Evolutionary conservation across 129 eudicot species (phyloP).

Genomic region (Chrysanthemum makinoi): DNA sequence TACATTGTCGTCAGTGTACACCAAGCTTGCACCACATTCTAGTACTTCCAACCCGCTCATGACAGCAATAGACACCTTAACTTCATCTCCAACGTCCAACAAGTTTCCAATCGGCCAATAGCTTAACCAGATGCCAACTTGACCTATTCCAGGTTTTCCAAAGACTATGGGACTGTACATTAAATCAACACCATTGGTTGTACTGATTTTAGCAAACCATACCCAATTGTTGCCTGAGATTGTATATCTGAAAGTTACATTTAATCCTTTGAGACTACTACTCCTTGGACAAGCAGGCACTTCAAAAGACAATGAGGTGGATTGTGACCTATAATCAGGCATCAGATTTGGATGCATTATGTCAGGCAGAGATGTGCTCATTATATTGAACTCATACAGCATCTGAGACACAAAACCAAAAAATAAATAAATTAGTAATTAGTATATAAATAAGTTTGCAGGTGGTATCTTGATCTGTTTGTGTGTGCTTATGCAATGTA

Average conservation of each 20-base stretch:
- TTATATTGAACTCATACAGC: too few species aligned
- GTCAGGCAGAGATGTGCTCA: too few species aligned
- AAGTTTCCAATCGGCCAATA: conserved; percentile 32
- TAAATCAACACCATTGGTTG: conserved; percentile 20
- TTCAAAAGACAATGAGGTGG: conserved; percentile 22
- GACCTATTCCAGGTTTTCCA: conserved; percentile 23
- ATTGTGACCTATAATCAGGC: neutral
- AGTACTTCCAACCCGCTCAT: conserved; percentile 13
- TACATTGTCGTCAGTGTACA: conserved; percentile 13
- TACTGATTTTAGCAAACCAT: conserved; percentile 20
- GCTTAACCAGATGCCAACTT: conserved; percentile 34
- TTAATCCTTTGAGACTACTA: conserved; percentile 22
- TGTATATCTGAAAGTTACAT: conserved; percentile 16
- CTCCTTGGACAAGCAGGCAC: conserved; percentile 28
- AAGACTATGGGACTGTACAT: conserved; percentile 30
- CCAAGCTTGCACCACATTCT: conserved; percentile 26
- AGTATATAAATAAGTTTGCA: too few species aligned
- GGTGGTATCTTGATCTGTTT: too few species aligned
- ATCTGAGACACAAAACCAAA: too few species aligned
- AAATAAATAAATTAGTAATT: too few species aligned
- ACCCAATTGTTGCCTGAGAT: conserved; percentile 3
- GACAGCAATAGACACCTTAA: conserved; percentile 18
- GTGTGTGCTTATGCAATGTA: too few species aligned
- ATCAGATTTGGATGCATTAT: too few species aligned
- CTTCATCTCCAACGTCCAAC: conserved; percentile 12